Evolutionary conservation across 495 filamentous ascomycete species (phyloP).

Genomic region (Thozetella sp.): DNA sequence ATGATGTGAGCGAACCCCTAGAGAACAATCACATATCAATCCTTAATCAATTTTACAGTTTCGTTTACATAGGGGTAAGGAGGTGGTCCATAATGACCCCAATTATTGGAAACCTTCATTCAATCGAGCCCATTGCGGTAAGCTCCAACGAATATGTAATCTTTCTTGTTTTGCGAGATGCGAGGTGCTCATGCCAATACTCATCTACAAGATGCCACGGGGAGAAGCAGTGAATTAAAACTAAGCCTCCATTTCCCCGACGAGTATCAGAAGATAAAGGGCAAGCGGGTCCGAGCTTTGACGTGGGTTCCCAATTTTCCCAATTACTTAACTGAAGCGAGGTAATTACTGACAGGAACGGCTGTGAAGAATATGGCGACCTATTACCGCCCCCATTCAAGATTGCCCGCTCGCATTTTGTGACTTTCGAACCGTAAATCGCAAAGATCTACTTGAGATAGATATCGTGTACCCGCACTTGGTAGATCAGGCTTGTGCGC

Average conservation of each 20-base stretch:
- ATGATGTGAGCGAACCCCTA: slow-evolving; percentile 5
- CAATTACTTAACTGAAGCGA: no score
- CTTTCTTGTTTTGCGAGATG: neutral
- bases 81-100: neutral
- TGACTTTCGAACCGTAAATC: slow-evolving; percentile 11
- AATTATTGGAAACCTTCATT: neutral
- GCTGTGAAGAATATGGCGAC: slow-evolving; percentile 9
- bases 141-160: neutral
- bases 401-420: slow-evolving; percentile 12
- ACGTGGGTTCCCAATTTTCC: no score
- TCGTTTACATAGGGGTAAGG: neutral
- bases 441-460: slow-evolving; percentile 3
- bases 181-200: neutral
- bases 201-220: slow-evolving; percentile 6
- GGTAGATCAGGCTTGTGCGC: slow-evolving; percentile 8
- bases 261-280: slow-evolving; percentile 5
- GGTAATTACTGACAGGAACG: no score
- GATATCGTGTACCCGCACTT: slow-evolving; percentile 12
- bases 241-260: slow-evolving; percentile 10
- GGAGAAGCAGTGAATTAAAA: slow-evolving; percentile 4
- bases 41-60: neutral
- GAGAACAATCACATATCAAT: neutral
- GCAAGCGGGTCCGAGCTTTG: slow-evolving; percentile 9
- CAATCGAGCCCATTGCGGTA: neutral
- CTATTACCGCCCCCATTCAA: slow-evolving; percentile 8